Evolutionary conservation across 2,329 filamentous ascomycete genomes (phyloP), one percentile per base, ranked within the genome.

Genomic region (Pseudogymnoascus sp.): DNA sequence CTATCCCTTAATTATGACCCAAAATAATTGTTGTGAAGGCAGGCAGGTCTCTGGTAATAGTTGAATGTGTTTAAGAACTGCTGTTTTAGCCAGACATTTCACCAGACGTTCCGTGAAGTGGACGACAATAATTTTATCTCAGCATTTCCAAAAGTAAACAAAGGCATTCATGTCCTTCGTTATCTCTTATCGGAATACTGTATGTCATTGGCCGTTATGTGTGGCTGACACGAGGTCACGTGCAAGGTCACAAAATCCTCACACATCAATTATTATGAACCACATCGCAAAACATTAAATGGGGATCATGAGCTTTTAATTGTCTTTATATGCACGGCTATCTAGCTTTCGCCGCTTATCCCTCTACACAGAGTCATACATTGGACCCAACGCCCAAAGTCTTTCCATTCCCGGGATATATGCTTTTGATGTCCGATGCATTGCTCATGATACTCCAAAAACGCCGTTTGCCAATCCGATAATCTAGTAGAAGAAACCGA

Each of bases 401-500:
- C 60, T 37, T 39, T 61, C 60, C 60, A 41, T 61, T 61, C 31
- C 60, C 19, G 62, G 48, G 62, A 25, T 71, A 71, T 69, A 71
- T 48, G 51, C 68, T 63, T 65, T 43, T 43, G 6, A 28, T 51
- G 37, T 64, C 63, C 61, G 36, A 45, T 64, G 39, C 57, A 62
- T 60, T 23, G 65, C 69, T 71, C 71, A 73, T 69, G 69, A 68
- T 70, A 69, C 68, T 71, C 69, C 71, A 65, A 57, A 65, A 65
- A 70, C 69, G 63, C 71, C 63, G 14, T 54, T 67, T 62, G 65
- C 65, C 41, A 41, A 16, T 67, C 43, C n/a, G 28, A 60, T 57
- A 41, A 11, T 78, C 79, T 95, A 97, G 87, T 97, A 98, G 87
- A 97, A 97, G 89, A 98, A 99, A 76, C 95, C 95, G 75, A 98